These are phyloP conservation scores for Floccularia luteovirens DNA, from an alignment of 768 basidiomycete species.

Conservation along the genomic window DNA sequence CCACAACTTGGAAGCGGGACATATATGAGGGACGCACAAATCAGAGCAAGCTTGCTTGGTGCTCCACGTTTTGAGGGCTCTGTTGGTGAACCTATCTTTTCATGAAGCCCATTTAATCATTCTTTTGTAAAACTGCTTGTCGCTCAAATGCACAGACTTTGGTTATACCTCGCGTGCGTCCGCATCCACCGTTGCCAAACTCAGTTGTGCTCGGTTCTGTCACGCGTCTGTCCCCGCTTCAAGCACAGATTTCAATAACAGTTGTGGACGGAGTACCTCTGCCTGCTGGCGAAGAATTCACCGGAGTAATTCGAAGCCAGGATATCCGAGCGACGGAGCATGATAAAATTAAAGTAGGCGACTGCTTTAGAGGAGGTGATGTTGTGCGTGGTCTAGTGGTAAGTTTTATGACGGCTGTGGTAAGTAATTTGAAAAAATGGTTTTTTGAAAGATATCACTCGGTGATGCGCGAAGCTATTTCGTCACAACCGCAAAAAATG, in stretches of 20 bases:
- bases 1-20: slow-evolving; percentile 59
- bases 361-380: slow-evolving; percentile 90
- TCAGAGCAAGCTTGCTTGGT: slow-evolving; percentile 69
- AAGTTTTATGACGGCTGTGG: slow-evolving; percentile 19
- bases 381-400: slow-evolving; percentile 85
- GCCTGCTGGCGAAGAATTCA: slow-evolving; percentile 81
- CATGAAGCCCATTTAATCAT: slow-evolving; percentile 12
- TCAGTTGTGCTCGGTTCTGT: slow-evolving; percentile 79
- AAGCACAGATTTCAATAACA: slow-evolving; percentile 77
- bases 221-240: slow-evolving; percentile 74
- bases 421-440: background rate
- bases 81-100: slow-evolving; percentile 37
- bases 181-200: slow-evolving; percentile 66
- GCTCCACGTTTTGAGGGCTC: slow-evolving; percentile 51
- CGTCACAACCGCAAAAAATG: slow-evolving; percentile 84
- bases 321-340: slow-evolving; percentile 89
- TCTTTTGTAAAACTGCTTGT: slow-evolving; percentile 8
- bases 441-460: slow-evolving; percentile 62
- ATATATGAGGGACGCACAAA: slow-evolving; percentile 54
- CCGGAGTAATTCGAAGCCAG: slow-evolving; percentile 80
- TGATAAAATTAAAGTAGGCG: slow-evolving; percentile 81
- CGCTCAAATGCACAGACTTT: slow-evolving; percentile 48
- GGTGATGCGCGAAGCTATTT: slow-evolving; percentile 92
- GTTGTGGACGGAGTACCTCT: slow-evolving; percentile 84
- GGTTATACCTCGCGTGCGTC: slow-evolving; percentile 56